These are phyloP conservation scores for Xanthoceras sorbifolium DNA, from an alignment of 345 rosid species.

Conservation along the genomic window DNA sequence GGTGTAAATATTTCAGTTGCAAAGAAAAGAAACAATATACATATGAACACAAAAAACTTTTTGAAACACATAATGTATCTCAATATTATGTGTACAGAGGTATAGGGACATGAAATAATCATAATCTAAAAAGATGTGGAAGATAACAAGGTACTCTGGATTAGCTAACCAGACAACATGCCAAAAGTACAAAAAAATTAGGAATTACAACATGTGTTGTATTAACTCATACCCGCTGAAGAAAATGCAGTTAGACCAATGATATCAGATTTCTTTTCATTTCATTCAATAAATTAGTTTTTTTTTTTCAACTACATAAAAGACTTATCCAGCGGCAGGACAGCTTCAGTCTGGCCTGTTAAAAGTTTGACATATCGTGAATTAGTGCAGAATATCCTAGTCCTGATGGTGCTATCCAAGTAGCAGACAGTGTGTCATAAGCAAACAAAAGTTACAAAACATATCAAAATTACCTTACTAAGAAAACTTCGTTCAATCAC, in stretches of 20 bases:
- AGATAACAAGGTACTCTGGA: background rate
- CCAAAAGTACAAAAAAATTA: too few relatives aligned
- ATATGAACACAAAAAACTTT: background rate
- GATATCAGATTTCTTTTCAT: background rate
- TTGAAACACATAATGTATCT: background rate
- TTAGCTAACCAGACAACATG: background rate
- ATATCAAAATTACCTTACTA: background rate
- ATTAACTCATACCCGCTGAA: background rate
- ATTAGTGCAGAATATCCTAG: background rate
- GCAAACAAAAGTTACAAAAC: background rate
- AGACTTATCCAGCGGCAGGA: background rate
- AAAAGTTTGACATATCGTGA: background rate
- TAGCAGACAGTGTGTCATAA: too few relatives aligned
- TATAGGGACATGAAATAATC: background rate
- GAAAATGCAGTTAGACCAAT: background rate
- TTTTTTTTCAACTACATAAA: background rate
- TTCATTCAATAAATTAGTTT: background rate
- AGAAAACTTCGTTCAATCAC: background rate
- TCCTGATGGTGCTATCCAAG: background rate
- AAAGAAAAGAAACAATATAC: background rate
- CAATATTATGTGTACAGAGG: background rate
- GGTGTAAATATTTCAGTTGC: constrained; percentile 16
- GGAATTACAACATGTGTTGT: background rate
- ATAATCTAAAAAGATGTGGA: background rate
- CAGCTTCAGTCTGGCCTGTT: too few relatives aligned